Evolutionary conservation across 768 basidiomycete genomes (phyloP), one percentile per base, ranked within the genome.

Genomic region (Podaxis sp.): DNA sequence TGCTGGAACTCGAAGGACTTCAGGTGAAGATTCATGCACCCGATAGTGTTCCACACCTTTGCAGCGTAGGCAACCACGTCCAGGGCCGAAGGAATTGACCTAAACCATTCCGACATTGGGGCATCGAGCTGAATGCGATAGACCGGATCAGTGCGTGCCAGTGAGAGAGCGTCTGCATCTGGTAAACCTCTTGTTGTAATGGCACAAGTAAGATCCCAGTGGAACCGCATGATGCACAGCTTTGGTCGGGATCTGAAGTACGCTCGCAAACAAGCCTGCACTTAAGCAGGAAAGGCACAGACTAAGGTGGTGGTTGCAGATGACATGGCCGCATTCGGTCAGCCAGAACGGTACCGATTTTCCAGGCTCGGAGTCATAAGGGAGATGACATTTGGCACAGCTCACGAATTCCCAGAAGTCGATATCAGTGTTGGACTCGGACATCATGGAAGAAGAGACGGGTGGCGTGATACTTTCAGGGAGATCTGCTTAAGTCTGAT

Each of bases 271-370:
- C 38, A 32, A 6, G 54, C 51, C 2, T 27, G 50, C 35, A 37
- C 21, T 47, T 51, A 16, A 55, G 13, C 25, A 27, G 13, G 13
- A 23, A 48, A 38, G 44, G 27, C 51, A 74, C 75, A 61, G 68
- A 93, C 92, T 90, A 69, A 94, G 84, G 73, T 94, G 92, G 40
- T 82, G 80, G 68, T 94, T 93, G 79, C 92, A 94, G 27, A 93
- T 65, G 59, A 93, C 82, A 77, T 94, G 92, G 0, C 90, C 90
- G 66, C 92, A 94, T 70, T 93, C 90, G 1, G 92, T 92, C 62
- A 93, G 77, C 92, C 92, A 94, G 70, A 93, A 94, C 0, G 92
- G 92, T 27, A 90, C 73, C 2, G 81, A 76, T 9, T 86, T 79
- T 0, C 79, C 82, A 44, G 77, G 74, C 38, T 80, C 78, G 1